Evolutionary conservation across 1,139 yeast species (phyloP).

Genomic region (Pichia kudriavzevii): DNA sequence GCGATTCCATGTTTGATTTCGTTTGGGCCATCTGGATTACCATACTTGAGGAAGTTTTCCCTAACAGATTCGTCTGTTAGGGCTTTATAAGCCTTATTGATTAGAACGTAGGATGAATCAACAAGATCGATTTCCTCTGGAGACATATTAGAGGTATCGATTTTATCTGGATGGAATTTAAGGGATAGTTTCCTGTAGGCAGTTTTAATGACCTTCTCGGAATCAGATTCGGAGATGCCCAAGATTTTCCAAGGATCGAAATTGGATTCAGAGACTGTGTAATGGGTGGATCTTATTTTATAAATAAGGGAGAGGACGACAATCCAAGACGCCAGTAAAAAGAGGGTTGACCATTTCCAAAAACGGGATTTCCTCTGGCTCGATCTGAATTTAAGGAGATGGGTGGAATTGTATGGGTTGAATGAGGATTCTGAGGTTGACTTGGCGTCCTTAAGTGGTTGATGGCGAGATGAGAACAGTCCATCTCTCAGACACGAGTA

Average conservation of each 20-base stretch:
- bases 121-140: conserved; percentile 48
- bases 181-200: conserved; percentile 81
- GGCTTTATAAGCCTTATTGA: conserved; percentile 90
- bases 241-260: conserved; percentile 91
- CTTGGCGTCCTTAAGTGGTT: no score
- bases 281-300: conserved; percentile 35
- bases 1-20: conserved; percentile 96
- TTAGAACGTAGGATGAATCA: conserved; percentile 73
- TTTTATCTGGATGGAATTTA: conserved; percentile 90
- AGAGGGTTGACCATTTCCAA: conserved; percentile 38
- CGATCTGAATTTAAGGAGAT: conserved; percentile 36
- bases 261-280: conserved; percentile 33
- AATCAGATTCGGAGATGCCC: conserved; percentile 62
- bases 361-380: conserved; percentile 31
- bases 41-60: conserved; percentile 77
- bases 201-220: conserved; percentile 72
- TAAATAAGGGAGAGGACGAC: conserved; percentile 44
- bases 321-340: conserved; percentile 63
- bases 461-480: no score
- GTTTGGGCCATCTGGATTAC: conserved; percentile 98
- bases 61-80: conserved; percentile 83
- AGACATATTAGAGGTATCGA: conserved; percentile 52
- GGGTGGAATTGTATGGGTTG: conserved; percentile 36
- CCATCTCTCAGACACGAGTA: no score
- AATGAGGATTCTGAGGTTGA: conserved; percentile 14